Evolutionary conservation across 2,329 filamentous ascomycete genomes (phyloP), one percentile per base, ranked within the genome.

Genomic region (Microsporum canis): DNA sequence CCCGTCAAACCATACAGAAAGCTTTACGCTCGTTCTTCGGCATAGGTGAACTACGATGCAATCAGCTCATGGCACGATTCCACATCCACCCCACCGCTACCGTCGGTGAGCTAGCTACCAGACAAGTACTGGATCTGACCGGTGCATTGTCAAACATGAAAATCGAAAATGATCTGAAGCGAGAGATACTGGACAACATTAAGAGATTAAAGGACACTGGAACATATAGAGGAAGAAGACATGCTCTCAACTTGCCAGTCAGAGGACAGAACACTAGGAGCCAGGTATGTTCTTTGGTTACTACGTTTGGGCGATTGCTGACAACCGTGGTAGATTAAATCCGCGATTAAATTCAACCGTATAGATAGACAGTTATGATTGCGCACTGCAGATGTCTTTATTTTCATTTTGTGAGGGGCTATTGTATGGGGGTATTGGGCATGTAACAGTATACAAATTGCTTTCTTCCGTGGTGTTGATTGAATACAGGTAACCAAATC

Each of bases 181-280:
- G 88, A 71, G 78, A 89, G 62, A 77, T 96, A 41, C 82, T 87
- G 69, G 89, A 96, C 57, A 94, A 97, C 70, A 95, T 99, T 67
- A 81, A 81, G 71, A 80, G 92, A 63, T 70, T 99, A 73, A 89
- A 88, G 72, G 91, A 96, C 69, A 96, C 96, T 79, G 91, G 91
- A 57, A 86, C 87, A 3, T 95, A 95, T 72, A 81, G 94, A 59
- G 94, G 94, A 66, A 86, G 88, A 73, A 80, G 94, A 66, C 94
- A 99, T 79, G 92, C 92, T 61, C 91, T 97, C 87, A 84, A 87
- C 63, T 76, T 97, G 77, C 94, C 94, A 3, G 92, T 94, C 60
- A 83, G 94, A 67, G 94, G 94, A 67, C 94, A 99, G 77, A 84
- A 82, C 68, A 97, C 94, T 63, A 86, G 89, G 72, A 89, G 79